Conservation (phyloP, 768 basidiomycete genomes). For the Pleurotus tuoliensis region DNA sequence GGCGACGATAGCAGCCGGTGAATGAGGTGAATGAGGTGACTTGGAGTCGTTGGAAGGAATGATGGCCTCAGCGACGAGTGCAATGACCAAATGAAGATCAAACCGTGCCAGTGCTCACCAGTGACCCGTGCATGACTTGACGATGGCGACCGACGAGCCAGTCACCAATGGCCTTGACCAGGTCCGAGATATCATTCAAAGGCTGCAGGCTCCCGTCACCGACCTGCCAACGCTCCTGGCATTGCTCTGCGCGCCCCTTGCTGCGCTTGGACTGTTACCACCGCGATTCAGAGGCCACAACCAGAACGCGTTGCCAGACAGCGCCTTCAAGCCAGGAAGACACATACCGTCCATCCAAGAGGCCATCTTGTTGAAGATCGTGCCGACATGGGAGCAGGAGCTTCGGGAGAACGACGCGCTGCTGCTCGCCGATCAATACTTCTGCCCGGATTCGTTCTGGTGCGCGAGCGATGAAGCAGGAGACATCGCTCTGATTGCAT, state of each 20-base stretch:
- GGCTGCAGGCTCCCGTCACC: constrained; percentile 42
- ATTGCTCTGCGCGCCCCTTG: constrained; percentile 58
- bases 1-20: not conserved
- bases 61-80: not conserved
- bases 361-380: constrained; percentile 55
- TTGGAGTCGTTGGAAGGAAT: not conserved
- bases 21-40: not conserved
- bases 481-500: constrained; percentile 54
- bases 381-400: constrained; percentile 63
- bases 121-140: not conserved
- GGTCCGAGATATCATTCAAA: constrained; percentile 37
- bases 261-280: constrained; percentile 53
- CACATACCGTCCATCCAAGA: constrained; percentile 60
- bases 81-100: not conserved
- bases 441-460: constrained; percentile 63
- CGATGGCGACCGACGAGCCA: constrained; percentile 11
- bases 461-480: constrained; percentile 48
- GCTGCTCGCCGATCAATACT: constrained; percentile 60
- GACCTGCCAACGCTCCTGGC: constrained; percentile 49
- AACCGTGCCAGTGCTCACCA: too few species aligned
- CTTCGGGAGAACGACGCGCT: constrained; percentile 47
- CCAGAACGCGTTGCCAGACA: constrained; percentile 29
- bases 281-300: constrained; percentile 48
- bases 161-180: constrained; percentile 10
- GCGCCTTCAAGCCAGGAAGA: constrained; percentile 28